Percentiles rank a stretch among this genome's conserved stretches.
phyloP scores from a whole-genome alignment of 1,284 basidiomycete genomes.

The Trametes sp. region DNA sequence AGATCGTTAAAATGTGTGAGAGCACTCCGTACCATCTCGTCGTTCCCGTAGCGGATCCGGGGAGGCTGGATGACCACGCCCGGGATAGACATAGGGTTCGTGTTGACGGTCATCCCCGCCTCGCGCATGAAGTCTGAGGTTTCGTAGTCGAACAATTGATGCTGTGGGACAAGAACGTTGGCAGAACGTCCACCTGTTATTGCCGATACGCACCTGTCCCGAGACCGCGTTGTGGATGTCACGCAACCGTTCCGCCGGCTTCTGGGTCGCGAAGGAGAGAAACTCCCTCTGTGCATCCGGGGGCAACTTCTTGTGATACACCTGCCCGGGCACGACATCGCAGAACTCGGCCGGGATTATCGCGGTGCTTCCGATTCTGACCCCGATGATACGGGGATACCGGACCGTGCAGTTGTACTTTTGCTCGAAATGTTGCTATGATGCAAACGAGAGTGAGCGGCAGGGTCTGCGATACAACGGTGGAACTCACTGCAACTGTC shows the following conservation, averaged over 20 bases:
- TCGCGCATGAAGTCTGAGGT: conserved; percentile 44
- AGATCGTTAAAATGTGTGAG: not conserved
- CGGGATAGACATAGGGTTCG: conserved; percentile 34
- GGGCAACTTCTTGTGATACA: conserved; percentile 55
- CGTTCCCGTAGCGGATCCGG: conserved; percentile 36
- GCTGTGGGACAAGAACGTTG: not conserved
- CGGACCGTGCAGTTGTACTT: conserved; percentile 42
- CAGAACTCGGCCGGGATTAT: conserved; percentile 60
- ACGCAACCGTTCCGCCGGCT: conserved; percentile 46
- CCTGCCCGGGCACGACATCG: conserved; percentile 52
- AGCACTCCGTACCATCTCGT: conserved; percentile 19
- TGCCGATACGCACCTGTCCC: conserved; percentile 31
- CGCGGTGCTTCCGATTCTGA: conserved; percentile 41
- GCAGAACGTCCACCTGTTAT: not conserved
- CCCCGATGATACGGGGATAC: conserved; percentile 49
- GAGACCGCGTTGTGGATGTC: conserved; percentile 46
- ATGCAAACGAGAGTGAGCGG: not conserved
- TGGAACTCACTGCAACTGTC: conserved; percentile 44
- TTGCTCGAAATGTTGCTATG: conserved; percentile 31
- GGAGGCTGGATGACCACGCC: conserved; percentile 43
- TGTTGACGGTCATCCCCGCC: conserved; percentile 41
- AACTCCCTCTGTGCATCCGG: conserved; percentile 48
- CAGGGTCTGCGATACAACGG: not conserved
- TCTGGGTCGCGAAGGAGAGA: conserved; percentile 52
- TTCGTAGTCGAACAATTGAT: conserved; percentile 41